Evolutionary conservation across 176 grass and related monocot species (phyloP).

Genomic region (Aegilops tauschii): DNA sequence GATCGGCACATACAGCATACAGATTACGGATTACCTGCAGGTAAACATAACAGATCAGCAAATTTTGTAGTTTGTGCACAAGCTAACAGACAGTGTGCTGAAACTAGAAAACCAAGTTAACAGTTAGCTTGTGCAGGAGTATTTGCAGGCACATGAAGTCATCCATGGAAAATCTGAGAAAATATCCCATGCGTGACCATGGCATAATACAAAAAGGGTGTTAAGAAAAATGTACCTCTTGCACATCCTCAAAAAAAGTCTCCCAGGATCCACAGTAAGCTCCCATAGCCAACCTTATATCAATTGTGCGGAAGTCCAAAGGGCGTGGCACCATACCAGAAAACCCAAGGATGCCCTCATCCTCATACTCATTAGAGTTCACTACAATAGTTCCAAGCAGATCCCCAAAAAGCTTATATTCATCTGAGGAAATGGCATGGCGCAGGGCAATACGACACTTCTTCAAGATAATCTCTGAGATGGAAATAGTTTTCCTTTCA

Average conservation of each 20-base stretch:
- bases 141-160: neutral
- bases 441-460: slow-evolving; percentile 78
- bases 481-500: slow-evolving; percentile 54
- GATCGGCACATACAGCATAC: slow-evolving; percentile 59
- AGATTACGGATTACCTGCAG: slow-evolving; percentile 84
- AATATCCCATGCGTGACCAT: neutral
- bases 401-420: slow-evolving; percentile 83
- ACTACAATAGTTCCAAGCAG: slow-evolving; percentile 76
- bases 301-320: slow-evolving; percentile 93
- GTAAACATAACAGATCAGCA: neutral
- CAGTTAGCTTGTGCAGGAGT: no score
- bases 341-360: slow-evolving; percentile 93
- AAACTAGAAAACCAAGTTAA: no score
- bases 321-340: slow-evolving; percentile 92
- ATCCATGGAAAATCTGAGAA: neutral
- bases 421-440: slow-evolving; percentile 60
- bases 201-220: slow-evolving; percentile 29
- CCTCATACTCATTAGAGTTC: slow-evolving; percentile 86
- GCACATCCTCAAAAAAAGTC: slow-evolving; percentile 86
- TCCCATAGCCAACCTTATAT: slow-evolving; percentile 88
- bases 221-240: slow-evolving; percentile 56
- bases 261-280: slow-evolving; percentile 82
- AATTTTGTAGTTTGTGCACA: no score
- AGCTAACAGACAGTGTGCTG: no score
- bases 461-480: slow-evolving; percentile 76